Base-by-base conservation (phyloP, 495 filamentous ascomycete genomes). In the Penicillium roqueforti region DNA sequence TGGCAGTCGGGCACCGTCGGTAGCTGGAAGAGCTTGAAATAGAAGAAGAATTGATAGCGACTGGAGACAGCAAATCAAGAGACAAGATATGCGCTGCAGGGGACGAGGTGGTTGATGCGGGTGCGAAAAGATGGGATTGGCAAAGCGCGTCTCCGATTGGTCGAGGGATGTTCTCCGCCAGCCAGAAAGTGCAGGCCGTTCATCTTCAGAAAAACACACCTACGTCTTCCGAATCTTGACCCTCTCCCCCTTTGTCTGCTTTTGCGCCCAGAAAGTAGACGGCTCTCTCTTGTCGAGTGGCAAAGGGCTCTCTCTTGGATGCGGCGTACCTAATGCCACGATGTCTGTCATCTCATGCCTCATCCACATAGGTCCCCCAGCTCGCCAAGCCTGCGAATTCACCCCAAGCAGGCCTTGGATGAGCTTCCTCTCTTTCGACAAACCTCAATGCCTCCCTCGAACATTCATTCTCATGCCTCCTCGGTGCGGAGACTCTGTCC, bases 291-390 rank as follows among this genome's bases (percentile, higher is more conserved):
- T 54, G 16, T 42, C 51, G 48, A 57, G 41, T 58, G 63, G 63
- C 56, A 63, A 43, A 53, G 42, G 56, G 57, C 47, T 47, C 20
- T 56, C 43, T 46, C 57, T 54, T 57, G 66, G 66, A 73, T 57
- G 71, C 72, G 70, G 73, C 56, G 74, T 57, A 72, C 41, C 61
- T 52, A 54, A 72, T 79, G 71, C 73, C 80, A 85, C 71, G 51
- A 88, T 88, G 85, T 75, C 69, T 71, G 74, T 63, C 69, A 58
- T 76, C 79, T 78, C 81, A 86, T 88, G 84, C 81, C 81, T 82
- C 68, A 74, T 68, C 67, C 78, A 73, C 73, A 71, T 74, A 74
- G 71, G 69, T 72, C 70, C 67, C 73, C 76, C 61, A 73, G 74
- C 70, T 75, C 78, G 63, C 71, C 74, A 66, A 76, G 73, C 69